Base-by-base conservation (phyloP, 495 filamentous ascomycete species). In the Letharia lupina region DNA sequence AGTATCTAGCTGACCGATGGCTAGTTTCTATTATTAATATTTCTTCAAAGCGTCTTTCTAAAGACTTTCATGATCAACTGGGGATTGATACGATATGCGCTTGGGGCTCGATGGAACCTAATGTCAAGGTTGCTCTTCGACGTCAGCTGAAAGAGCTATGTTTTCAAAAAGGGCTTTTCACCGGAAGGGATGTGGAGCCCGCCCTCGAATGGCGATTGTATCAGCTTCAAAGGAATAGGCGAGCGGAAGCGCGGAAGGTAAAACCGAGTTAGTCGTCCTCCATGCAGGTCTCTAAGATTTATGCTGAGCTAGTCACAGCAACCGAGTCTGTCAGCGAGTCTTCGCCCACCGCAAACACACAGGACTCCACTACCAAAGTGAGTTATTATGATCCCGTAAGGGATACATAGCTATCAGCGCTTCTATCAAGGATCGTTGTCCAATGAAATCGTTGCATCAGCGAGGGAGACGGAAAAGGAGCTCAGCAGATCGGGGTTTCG, bases 191-290 rank as follows among this genome's bases (percentile, higher is more conserved):
- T 40, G 15, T 40, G 4, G 57, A 60, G 57, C 57, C 57, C 9
- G 57, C 57, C 20, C 57, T 60, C 18, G 57, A 60, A 23, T 60
- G 57, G 57, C 20, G 57, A 5, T 40, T 60, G 33, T 60, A 60
- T 60, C 57, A 60, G 15, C 23, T 60, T 20, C 57, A 60, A 23
- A 60, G 57, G 33, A 60, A 60, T 6, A 40, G 57, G 57, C 20
- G 57, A 40, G 33, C 33, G 35, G 57, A 60, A 10, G 6, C 12
- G 40, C 40, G 40, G 2, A 42, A 42, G 40, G 6, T 12, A 13
- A 42, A 42, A 42, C 40, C 40, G 5, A 12, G 40, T 42, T 2
- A 42, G 10, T 42, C 40, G 40, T 12, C 10, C 40, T 13, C 10
- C 12, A 42, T 10, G 37, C 40, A 13, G 1, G 2, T 42, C 40